phyloP scores from a whole-genome alignment of 1,284 basidiomycete genomes.

The Grifola frondosa region DNA sequence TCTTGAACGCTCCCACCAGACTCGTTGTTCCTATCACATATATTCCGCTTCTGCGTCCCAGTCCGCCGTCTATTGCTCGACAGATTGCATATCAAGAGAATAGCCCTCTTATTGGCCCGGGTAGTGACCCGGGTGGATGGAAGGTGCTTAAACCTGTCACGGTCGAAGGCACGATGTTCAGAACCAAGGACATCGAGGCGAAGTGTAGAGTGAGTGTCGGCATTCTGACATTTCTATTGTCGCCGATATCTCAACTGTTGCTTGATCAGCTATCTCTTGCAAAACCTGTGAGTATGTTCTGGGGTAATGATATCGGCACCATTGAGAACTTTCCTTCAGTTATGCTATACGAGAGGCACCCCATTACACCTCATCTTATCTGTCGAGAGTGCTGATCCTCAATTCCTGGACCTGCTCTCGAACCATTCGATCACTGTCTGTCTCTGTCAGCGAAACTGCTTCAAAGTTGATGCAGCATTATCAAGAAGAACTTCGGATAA shows the following conservation, averaged over 20 bases:
- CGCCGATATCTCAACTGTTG: not conserved
- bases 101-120: slow-evolving; percentile 41
- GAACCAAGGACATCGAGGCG: slow-evolving; percentile 29
- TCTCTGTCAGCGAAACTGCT: slow-evolving; percentile 18
- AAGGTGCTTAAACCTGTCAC: slow-evolving; percentile 37
- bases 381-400: slow-evolving; percentile 17
- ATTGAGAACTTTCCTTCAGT: slow-evolving; percentile 8
- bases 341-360: slow-evolving; percentile 24
- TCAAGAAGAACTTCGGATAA: not conserved
- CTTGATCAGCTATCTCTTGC: slow-evolving; percentile 20
- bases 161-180: slow-evolving; percentile 45
- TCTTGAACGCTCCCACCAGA: too few species aligned
- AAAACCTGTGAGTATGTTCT: slow-evolving; percentile 18
- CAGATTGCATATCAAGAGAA: slow-evolving; percentile 46
- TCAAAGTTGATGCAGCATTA: too few species aligned
- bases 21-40: slow-evolving; percentile 36
- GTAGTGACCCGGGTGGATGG: slow-evolving; percentile 50
- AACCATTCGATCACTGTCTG: slow-evolving; percentile 11
- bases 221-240: not conserved
- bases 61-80: slow-evolving; percentile 46
- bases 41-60: slow-evolving; percentile 39
- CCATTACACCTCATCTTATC: slow-evolving; percentile 19
- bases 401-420: slow-evolving; percentile 23
- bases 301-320: not conserved
- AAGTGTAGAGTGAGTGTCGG: slow-evolving; percentile 14